Percentiles rank a stretch among this genome's conserved stretches.
Conservation (phyloP, 768 basidiomycete species). For the Trametes coccinea region DNA sequence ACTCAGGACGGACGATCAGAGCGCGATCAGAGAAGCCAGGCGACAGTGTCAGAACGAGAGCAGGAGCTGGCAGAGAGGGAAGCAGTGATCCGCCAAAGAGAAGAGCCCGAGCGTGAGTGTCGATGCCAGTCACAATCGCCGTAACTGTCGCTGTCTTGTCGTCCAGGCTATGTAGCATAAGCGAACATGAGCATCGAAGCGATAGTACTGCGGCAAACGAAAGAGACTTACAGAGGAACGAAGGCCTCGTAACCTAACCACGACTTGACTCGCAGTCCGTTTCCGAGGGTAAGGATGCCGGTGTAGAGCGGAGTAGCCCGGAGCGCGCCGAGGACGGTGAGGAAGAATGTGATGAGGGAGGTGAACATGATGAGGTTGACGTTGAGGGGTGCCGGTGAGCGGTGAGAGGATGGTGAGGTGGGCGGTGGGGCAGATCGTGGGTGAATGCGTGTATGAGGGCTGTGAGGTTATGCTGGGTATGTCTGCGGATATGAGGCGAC, state of each 20-base stretch:
- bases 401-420: not conserved
- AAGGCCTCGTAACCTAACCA: not conserved
- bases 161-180: not conserved
- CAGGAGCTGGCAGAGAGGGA: not conserved
- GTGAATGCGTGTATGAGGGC: not conserved
- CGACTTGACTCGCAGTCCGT: not conserved
- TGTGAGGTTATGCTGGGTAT: no score
- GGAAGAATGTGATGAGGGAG: not conserved
- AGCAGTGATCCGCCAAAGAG: not conserved
- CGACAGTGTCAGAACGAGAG: not conserved
- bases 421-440: not conserved
- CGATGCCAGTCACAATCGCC: not conserved
- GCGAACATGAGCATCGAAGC: not conserved
- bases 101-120: not conserved
- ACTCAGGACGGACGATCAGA: not conserved
- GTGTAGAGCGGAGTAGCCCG: not conserved
- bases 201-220: not conserved
- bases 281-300: not conserved
- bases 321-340: constrained; percentile 1
- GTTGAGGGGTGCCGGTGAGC: not conserved
- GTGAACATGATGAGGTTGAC: not conserved
- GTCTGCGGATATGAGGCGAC: no score
- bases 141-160: not conserved
- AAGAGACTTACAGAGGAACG: constrained; percentile 1
- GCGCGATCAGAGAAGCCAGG: not conserved